A percentile compares a stretch with the other conserved stretches of the same genome.
phyloP scores from a whole-genome alignment of 371 early-diverging fungal species.

The Choanephora cucurbitarum region DNA sequence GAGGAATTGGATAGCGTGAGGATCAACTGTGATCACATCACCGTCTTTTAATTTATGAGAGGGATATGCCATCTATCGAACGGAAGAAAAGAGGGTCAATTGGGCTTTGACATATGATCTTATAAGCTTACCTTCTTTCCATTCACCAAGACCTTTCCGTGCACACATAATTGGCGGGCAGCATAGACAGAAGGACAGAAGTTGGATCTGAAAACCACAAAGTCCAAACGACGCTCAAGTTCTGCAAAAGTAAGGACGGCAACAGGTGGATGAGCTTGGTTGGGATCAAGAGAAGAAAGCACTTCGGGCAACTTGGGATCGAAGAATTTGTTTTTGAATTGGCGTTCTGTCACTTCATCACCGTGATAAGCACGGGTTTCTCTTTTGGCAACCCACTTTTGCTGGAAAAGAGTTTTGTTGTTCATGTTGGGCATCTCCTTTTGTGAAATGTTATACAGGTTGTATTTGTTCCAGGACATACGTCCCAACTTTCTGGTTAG shows the following conservation, averaged over 20 bases:
- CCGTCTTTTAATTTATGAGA: constrained; percentile 85
- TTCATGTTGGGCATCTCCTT: constrained; percentile 61
- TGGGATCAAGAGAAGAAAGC: constrained; percentile 49
- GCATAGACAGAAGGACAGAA: constrained; percentile 85
- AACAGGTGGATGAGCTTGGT: constrained; percentile 69
- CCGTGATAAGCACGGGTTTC: constrained; percentile 94
- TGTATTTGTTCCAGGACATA: constrained; percentile 94
- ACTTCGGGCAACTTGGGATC: constrained; percentile 73
- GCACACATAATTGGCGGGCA: constrained; percentile 82
- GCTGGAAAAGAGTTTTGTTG: constrained; percentile 87
- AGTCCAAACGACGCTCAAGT: constrained; percentile 90
- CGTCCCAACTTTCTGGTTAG: constrained; percentile 77
- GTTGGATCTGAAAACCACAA: constrained; percentile 89
- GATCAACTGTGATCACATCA: constrained; percentile 87
- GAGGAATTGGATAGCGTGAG: constrained; percentile 75
- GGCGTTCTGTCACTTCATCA: constrained; percentile 83
- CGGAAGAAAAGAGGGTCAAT: no score
- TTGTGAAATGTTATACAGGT: constrained; percentile 83
- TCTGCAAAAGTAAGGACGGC: constrained; percentile 85
- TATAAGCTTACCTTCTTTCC: constrained; percentile 75
- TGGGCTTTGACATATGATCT: no score
- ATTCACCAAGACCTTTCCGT: constrained; percentile 91
- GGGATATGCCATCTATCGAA: constrained; percentile 65
- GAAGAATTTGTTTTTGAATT: constrained; percentile 74
- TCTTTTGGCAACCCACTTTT: constrained; percentile 92